Percentiles rank a stretch among this genome's conserved stretches.
Evolutionary conservation across 2,329 filamentous ascomycete genomes (phyloP).

Genomic region (Didymella lethalis): DNA sequence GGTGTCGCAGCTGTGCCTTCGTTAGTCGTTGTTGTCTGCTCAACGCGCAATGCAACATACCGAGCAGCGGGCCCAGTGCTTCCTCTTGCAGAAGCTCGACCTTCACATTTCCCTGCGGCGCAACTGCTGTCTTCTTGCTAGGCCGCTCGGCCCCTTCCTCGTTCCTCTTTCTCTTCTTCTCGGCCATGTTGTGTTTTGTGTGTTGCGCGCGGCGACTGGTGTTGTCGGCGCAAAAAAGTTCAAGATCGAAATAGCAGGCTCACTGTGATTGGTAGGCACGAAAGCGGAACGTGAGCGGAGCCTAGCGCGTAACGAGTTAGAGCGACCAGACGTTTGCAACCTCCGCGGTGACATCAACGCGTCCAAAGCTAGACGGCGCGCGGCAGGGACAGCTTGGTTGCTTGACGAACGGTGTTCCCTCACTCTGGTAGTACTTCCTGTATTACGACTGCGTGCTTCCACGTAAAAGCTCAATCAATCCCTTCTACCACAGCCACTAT

Average conservation of each 20-base stretch:
- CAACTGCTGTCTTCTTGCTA: conserved; percentile 57
- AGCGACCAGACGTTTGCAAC: conserved; percentile 6
- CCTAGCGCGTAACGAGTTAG: background rate
- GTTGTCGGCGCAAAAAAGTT: conserved; percentile 25
- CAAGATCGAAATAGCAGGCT: conserved; percentile 31
- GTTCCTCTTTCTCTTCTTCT: conserved; percentile 52
- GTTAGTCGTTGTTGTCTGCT: background rate
- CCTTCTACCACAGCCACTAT: background rate
- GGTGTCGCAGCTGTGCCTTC: conserved; percentile 51
- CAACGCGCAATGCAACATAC: conserved; percentile 43
- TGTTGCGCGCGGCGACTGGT: conserved; percentile 10
- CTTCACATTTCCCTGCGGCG: conserved; percentile 50
- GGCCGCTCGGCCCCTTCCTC: conserved; percentile 40
- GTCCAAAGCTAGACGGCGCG: background rate
- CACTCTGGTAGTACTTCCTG: background rate
- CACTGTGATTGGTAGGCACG: background rate
- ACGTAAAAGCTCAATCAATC: conserved; percentile 2
- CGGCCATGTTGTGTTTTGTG: conserved; percentile 37
- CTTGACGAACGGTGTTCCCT: background rate
- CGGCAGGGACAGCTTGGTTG: conserved; percentile 3
- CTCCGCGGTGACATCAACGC: conserved; percentile 19
- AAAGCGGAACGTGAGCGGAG: conserved; percentile 4
- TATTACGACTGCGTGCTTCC: background rate
- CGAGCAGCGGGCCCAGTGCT: conserved; percentile 59
- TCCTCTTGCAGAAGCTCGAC: conserved; percentile 57